Percentiles rank a stretch among this genome's conserved stretches.
phyloP scores from a whole-genome alignment of 441 rosid species.

The Aquilaria agallochum region DNA sequence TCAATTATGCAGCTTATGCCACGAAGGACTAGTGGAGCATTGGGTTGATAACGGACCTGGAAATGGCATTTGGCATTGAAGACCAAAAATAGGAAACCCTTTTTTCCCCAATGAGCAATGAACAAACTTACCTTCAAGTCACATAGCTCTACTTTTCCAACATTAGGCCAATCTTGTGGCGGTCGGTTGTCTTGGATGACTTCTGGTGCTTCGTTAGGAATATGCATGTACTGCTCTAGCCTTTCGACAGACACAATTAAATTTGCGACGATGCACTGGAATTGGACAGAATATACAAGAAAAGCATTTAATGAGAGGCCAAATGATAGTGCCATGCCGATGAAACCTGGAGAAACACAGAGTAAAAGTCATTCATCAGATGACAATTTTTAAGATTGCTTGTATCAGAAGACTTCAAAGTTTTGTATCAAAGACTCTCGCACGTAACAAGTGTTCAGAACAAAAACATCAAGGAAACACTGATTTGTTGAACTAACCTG shows the following conservation, averaged over 20 bases:
- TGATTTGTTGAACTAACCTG: constrained; percentile 20
- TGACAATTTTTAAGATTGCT: too few relatives aligned
- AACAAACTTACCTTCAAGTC: constrained; percentile 23
- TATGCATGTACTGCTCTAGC: constrained; percentile 34
- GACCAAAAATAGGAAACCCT: background rate
- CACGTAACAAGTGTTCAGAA: too few relatives aligned
- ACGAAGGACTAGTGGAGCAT: constrained; percentile 25
- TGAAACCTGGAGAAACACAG: constrained; percentile 20
- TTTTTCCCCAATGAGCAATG: background rate
- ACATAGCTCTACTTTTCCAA: constrained; percentile 24
- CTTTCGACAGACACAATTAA: constrained; percentile 29
- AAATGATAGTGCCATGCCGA: constrained; percentile 32
- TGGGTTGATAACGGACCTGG: constrained; percentile 28
- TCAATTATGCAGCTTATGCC: constrained; percentile 31
- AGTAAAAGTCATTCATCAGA: background rate
- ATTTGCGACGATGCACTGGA: constrained; percentile 21
- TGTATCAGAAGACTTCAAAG: too few relatives aligned
- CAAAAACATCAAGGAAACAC: too few relatives aligned
- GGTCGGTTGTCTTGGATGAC: constrained; percentile 18
- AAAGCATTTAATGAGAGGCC: constrained; percentile 24
- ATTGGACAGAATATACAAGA: constrained; percentile 14
- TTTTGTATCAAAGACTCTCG: too few relatives aligned
- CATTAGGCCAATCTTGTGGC: constrained; percentile 19
- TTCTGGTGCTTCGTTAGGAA: constrained; percentile 30
- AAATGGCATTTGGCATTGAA: background rate